Base-by-base conservation (phyloP, 192 early-diverging fungal species). In the Backusella parvicylindrica region DNA sequence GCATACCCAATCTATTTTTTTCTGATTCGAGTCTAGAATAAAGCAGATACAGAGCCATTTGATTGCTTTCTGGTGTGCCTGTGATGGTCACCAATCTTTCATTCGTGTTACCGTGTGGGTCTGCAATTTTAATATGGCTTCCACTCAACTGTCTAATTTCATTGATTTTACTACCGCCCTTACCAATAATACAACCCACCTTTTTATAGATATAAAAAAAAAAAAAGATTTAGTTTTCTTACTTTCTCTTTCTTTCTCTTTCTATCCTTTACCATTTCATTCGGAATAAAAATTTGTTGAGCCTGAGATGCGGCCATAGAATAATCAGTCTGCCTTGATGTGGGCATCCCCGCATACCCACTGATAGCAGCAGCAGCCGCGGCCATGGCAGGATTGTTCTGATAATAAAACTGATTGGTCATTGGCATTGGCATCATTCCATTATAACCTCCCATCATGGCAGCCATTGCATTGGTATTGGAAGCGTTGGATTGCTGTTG, bases 171-270 rank as follows among this genome's bases (percentile, higher is more conserved):
- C 85, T 86, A 32, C 95, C 96, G 18, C 91, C 90, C 81, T 96
- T 97, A 76, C 97, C 97, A 83, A 99, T 99, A 73, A 99, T 95
- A 77, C 93, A 94, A 23, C 97, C 97, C 43, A 94, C 93, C 89
- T 80, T 40, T 16, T 30, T 1, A 60, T 1, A 35, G 15, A 2
- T n/a, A 64, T 33, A 36, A 30, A 0, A 72, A 60, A 23, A 68
- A 26, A 75, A 31, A 68, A 6, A 13, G 7, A 33, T 68, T 60
- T 60, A 60, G 53, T 2, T n/a, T n/a, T n/a, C n/a, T n/a, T 9
- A 50, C n/a, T 50, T 63, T 12, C 33, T 35, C 33, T 18, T 33
- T 63, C 23, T 56, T 63, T 60, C 1, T 73, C 1, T 33, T 16
- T 37, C 2, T 7, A 66, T 30, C 6, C 63, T n/a, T 33, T 90